These are phyloP conservation scores for Guadua angustifolia DNA, from an alignment of 176 grass and related monocot species.

Conservation along the genomic window DNA sequence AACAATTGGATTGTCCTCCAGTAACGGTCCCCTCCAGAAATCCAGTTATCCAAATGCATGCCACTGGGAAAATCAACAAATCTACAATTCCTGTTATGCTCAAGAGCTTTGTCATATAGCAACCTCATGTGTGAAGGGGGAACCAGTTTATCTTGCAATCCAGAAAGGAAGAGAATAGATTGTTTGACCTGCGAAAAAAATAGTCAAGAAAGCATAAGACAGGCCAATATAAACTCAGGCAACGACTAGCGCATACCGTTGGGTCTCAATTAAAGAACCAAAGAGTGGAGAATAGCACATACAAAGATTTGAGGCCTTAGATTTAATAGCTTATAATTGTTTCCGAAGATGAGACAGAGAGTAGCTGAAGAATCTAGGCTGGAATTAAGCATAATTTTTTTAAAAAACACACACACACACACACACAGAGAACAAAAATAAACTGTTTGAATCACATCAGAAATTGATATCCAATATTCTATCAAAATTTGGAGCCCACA, in stretches of 20 bases:
- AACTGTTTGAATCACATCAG: constrained; percentile 9
- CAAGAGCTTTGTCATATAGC: constrained; percentile 71
- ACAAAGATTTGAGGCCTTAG: constrained; percentile 6
- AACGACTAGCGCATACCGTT: background rate
- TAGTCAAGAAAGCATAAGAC: background rate
- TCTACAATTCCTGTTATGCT: constrained; percentile 64
- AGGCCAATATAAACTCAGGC: constrained; percentile 8
- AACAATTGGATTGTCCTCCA: constrained; percentile 94
- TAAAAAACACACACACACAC: too few relatives aligned
- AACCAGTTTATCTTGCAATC: constrained; percentile 95
- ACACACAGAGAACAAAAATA: background rate
- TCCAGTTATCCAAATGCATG: constrained; percentile 99
- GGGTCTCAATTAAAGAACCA: constrained; percentile 28
- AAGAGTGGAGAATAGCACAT: constrained; percentile 12
- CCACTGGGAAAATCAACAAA: constrained; percentile 98
- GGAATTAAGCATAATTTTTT: constrained; percentile 6
- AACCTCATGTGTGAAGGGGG: constrained; percentile 85
- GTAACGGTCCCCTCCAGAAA: constrained; percentile 84
- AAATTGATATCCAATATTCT: background rate
- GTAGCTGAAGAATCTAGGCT: constrained; percentile 19
- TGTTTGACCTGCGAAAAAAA: constrained; percentile 70
- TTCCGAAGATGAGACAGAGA: background rate
- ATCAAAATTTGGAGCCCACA: background rate
- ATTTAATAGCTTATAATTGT: constrained; percentile 26
- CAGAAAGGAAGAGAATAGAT: constrained; percentile 91